phyloP scores from a whole-genome alignment of 2,329 filamentous ascomycete genomes.

The Botryotinia convoluta region DNA sequence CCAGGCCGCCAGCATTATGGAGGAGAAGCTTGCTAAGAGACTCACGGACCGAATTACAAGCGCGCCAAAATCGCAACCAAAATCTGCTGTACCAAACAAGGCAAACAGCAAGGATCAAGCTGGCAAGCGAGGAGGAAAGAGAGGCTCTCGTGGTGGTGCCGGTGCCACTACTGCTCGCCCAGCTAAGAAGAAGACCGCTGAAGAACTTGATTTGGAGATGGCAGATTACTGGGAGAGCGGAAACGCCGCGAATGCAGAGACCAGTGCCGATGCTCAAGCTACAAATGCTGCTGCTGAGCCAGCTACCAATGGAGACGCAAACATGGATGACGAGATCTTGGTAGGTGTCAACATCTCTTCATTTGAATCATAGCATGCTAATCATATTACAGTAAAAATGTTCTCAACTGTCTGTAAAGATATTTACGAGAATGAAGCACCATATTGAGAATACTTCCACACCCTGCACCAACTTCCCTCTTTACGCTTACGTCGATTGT shows the following conservation, averaged over 20 bases:
- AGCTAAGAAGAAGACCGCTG: slow-evolving; percentile 83
- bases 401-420: not conserved
- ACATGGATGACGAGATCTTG: slow-evolving; percentile 65
- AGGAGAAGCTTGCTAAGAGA: slow-evolving; percentile 54
- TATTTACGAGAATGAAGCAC: not conserved
- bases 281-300: slow-evolving; percentile 43
- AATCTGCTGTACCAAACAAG: slow-evolving; percentile 76
- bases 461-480: not conserved
- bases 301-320: slow-evolving; percentile 49
- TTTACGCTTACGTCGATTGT: slow-evolving; percentile 18
- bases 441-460: slow-evolving; percentile 2
- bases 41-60: slow-evolving; percentile 74
- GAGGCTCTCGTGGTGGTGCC: slow-evolving; percentile 44
- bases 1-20: slow-evolving; percentile 64
- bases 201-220: slow-evolving; percentile 98
- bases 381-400: not conserved
- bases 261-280: slow-evolving; percentile 49
- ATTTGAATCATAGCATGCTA: not conserved
- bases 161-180: slow-evolving; percentile 58
- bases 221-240: slow-evolving; percentile 75
- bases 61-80: slow-evolving; percentile 71
- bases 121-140: slow-evolving; percentile 34
- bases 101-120: slow-evolving; percentile 59
- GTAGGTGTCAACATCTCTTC: slow-evolving; percentile 19
- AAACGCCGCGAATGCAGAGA: slow-evolving; percentile 47